Evolutionary conservation across 257 asterid species (phyloP).

Genomic region (Ehretia macrophylla): DNA sequence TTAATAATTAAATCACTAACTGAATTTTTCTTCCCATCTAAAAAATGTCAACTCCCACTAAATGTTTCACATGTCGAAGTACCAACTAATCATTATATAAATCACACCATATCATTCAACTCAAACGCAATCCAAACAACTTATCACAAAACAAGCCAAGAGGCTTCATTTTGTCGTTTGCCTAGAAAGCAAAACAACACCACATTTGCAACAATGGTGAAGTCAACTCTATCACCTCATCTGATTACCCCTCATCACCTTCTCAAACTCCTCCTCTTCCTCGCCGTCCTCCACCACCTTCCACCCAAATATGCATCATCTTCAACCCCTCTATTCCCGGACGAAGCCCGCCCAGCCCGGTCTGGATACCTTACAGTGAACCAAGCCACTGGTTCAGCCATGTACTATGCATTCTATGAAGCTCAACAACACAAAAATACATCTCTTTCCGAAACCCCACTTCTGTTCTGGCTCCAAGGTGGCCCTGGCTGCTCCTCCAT

Average conservation of each 20-base stretch:
- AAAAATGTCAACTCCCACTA: background rate
- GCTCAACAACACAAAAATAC: slow-evolving; percentile 30
- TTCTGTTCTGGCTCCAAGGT: slow-evolving; percentile 82
- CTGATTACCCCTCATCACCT: slow-evolving; percentile 15
- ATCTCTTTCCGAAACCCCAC: slow-evolving; percentile 44
- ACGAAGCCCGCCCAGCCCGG: slow-evolving; percentile 61
- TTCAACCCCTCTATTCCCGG: slow-evolving; percentile 34
- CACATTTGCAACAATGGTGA: background rate
- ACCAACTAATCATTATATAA: background rate
- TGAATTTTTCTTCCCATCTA: no score
- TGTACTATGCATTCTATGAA: slow-evolving; percentile 76
- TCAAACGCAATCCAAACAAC: background rate
- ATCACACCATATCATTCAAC: background rate
- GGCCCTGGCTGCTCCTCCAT: slow-evolving; percentile 90
- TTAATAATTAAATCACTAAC: no score
- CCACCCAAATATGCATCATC: slow-evolving; percentile 18
- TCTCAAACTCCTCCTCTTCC: slow-evolving; percentile 31
- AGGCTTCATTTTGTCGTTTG: background rate
- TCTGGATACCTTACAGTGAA: slow-evolving; percentile 73
- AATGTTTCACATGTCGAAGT: background rate
- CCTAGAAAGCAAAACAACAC: background rate
- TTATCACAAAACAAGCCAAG: background rate
- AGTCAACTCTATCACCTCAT: slow-evolving; percentile 3
- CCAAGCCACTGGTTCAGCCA: slow-evolving; percentile 62
- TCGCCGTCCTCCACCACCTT: slow-evolving; percentile 33